These are phyloP conservation scores for Myxozyma vanderwaltii DNA, from an alignment of 805 yeast genomes.

Conservation along the genomic window DNA sequence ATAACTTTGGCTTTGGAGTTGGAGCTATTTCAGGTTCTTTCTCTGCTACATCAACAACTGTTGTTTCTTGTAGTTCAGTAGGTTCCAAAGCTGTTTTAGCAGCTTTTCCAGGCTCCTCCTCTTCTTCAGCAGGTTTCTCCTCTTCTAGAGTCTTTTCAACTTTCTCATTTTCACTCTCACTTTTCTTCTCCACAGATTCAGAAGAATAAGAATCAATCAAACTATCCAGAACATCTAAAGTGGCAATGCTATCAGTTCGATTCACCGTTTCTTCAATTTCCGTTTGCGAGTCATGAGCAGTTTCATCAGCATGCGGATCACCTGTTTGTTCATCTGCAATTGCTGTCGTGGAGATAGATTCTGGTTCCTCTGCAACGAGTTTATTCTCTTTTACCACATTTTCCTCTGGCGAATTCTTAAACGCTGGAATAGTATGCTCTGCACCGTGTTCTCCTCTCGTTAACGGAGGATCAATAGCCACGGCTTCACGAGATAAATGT, in stretches of 20 bases:
- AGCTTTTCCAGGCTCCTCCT: background rate
- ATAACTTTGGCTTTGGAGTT: background rate
- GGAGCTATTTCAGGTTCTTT: background rate
- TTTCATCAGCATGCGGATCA: too few species aligned
- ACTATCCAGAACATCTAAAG: conserved; percentile 17
- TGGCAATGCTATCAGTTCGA: conserved; percentile 5
- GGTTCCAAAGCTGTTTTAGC: background rate
- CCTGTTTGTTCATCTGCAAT: too few species aligned
- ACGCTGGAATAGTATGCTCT: conserved; percentile 14
- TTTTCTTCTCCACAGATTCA: background rate
- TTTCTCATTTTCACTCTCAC: background rate
- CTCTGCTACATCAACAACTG: background rate
- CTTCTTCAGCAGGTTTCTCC: background rate
- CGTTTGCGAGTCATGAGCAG: too few species aligned
- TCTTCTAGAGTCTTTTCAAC: background rate
- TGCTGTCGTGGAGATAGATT: too few species aligned
- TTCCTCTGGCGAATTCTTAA: background rate
- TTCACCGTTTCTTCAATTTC: too few species aligned
- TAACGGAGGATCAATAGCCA: conserved; percentile 15
- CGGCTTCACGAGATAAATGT: conserved; percentile 15
- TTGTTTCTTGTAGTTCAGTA: background rate
- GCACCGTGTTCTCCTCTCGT: background rate
- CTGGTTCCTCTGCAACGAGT: background rate
- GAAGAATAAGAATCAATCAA: conserved; percentile 14
- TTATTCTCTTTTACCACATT: background rate